Evolutionary conservation across 2,329 filamentous ascomycete species (phyloP).

Genomic region (Hypoxylon sp.): DNA sequence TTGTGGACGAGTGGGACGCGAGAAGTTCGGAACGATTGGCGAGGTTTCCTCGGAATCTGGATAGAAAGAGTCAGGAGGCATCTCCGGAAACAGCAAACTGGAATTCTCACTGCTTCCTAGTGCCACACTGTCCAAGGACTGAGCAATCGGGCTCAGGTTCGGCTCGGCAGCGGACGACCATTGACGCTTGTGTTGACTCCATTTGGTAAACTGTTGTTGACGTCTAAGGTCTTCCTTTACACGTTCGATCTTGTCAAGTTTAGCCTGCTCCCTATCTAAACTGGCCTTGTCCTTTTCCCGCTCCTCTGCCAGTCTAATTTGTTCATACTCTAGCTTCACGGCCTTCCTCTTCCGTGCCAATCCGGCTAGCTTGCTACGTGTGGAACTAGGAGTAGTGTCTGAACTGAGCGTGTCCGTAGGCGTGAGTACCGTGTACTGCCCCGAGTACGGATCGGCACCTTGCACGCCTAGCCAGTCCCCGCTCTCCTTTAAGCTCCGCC

Average conservation of each 20-base stretch:
- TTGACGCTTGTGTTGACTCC: slow-evolving; percentile 62
- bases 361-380: slow-evolving; percentile 53
- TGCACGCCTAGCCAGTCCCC: slow-evolving; percentile 73
- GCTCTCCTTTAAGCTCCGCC: slow-evolving; percentile 65
- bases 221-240: slow-evolving; percentile 58
- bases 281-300: slow-evolving; percentile 63
- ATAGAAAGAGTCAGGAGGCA: slow-evolving; percentile 37
- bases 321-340: slow-evolving; percentile 55
- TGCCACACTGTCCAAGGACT: slow-evolving; percentile 56
- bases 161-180: slow-evolving; percentile 69
- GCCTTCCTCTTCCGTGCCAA: slow-evolving; percentile 56
- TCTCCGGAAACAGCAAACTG: slow-evolving; percentile 32
- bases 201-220: slow-evolving; percentile 57
- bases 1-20: slow-evolving; percentile 42
- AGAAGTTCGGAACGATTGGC: slow-evolving; percentile 41
- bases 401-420: slow-evolving; percentile 63
- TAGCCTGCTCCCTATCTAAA: slow-evolving; percentile 56
- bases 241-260: slow-evolving; percentile 61
- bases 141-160: slow-evolving; percentile 64
- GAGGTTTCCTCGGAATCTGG: slow-evolving; percentile 34
- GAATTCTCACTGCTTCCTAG: slow-evolving; percentile 44
- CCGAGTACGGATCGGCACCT: slow-evolving; percentile 70
- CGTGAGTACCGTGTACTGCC: slow-evolving; percentile 66
- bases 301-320: slow-evolving; percentile 56
- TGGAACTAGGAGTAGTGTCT: slow-evolving; percentile 54